Evolutionary conservation across 108 stramenopile genomes (phyloP), one percentile per base, ranked within the genome.

Genomic region (Aureococcus anophagefferens): DNA sequence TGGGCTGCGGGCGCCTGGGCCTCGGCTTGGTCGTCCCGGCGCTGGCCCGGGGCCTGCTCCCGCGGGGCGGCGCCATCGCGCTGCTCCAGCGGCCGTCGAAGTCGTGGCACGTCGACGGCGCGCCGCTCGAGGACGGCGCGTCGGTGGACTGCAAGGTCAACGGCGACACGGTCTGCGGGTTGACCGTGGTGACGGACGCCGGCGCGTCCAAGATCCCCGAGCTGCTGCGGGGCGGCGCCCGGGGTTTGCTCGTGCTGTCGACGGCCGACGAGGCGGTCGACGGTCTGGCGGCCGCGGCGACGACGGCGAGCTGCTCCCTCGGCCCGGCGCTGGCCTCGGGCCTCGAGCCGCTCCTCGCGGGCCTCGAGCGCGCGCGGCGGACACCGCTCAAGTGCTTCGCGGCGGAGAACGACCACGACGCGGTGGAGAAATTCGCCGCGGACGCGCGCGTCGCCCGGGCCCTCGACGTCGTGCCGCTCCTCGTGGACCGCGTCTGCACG

Each of bases 371-470:
- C 7, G 3, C 21, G 21, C 17, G 25, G 51, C 21, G 51, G 7
- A 1, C 14, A 11, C 25, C 7, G 21, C 51, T 59, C 51, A 1
- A 4, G 17, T 25, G 14, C 51, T 59, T 9, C 51, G 51, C 51
- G 51, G 51, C 51, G 51, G 51, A 59, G 25, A 59, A 59, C 25
- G 51, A 59, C 51, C 51, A 59, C 51, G 51, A 59, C 51, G 51
- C 51, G 21, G 51, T 59, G 51, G 51, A 59, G 25, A 59, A 28
- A 11, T 59, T 9, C 51, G 51, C 51, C 21, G 37, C 4, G 37
- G 37, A 40, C 37, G 7, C 37, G 37, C 37, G 37, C 37, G 11
- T 40, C 37, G 37, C 37, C 11, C 37, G 37, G 7, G 3, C 1
- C 7, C 4, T 28, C 21, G 40, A 44, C 40, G 40, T 44, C 9